Base-by-base conservation (phyloP, 2,329 filamentous ascomycete genomes). In the Pleoardoris graminearum region DNA sequence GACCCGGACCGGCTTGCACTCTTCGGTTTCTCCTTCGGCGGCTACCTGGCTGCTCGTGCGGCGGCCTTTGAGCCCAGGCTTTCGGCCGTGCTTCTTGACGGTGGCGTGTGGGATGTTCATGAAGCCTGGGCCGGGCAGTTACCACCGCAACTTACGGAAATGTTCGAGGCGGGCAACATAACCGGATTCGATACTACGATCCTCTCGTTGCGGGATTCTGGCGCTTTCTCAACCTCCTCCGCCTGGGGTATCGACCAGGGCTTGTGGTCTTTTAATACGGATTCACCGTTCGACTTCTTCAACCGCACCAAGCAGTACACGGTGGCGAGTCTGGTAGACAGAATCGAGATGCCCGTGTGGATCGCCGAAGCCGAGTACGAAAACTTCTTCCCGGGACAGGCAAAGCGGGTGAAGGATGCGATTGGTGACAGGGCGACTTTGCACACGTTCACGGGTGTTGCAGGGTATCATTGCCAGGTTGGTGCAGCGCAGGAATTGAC, bases 31-130 rank as follows among this genome's bases (percentile, higher is more conserved):
- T 65, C 59, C 11, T 60, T 71, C 46, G 70, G 69, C 16, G 69
- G 69, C 22, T 69, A 64, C 35, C 57, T 73, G n/a, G 68, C 65
- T 29, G 62, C 66, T 2, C 54, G 66, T 35, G 70, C 57, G 8
- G 66, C 67, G 2, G 63, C 66, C 4, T 49, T 65, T 39, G 69
- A 73, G 46, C 66, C 63, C 27, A 61, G 70, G 2, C 52, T 66
- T 3, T 54, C 57, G 1, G 69, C 69, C 10, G 54, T 68, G 11
- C 27, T 67, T 33, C 50, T 54, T 14, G 44, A 53, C 21, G 59
- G 55, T 16, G 63, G 63, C 29, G 48, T 65, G n/a, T 59, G 22
- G 27, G 22, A 42, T 17, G 21, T 44, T 14, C 39, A 23, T n/a
- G 14, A 10, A 3, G 19, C 25, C 10, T 48, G 29, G 6, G 17